Evolutionary conservation across 805 yeast species (phyloP).

Genomic region (Nakazawaea wyomingensis): DNA sequence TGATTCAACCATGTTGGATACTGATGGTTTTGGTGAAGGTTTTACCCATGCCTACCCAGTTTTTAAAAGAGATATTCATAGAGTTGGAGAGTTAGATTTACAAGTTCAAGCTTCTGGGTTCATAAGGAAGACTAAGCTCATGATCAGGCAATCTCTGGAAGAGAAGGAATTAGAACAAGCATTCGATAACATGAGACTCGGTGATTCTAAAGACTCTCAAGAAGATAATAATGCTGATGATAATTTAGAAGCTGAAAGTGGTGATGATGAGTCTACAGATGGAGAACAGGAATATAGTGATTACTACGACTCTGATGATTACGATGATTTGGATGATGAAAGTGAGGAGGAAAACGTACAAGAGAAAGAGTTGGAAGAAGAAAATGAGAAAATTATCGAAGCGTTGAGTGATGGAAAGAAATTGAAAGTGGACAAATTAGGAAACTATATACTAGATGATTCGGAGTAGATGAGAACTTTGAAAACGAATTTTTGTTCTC

Average conservation of each 20-base stretch:
- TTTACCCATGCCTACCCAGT: slow-evolving; percentile 72
- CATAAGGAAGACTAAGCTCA: slow-evolving; percentile 34
- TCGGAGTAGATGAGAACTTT: slow-evolving; percentile 22
- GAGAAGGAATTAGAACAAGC: slow-evolving; percentile 73
- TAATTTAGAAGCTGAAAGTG: slow-evolving; percentile 32
- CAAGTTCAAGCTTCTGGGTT: slow-evolving; percentile 91
- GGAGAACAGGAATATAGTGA: too few species aligned
- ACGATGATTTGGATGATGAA: slow-evolving; percentile 16
- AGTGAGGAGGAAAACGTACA: slow-evolving; percentile 30
- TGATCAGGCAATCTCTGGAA: slow-evolving; percentile 46
- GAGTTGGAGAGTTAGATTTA: slow-evolving; percentile 71
- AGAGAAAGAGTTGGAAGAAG: slow-evolving; percentile 28
- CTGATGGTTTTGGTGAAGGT: slow-evolving; percentile 79
- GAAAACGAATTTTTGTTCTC: slow-evolving; percentile 56
- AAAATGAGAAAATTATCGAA: slow-evolving; percentile 53
- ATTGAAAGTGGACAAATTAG: slow-evolving; percentile 77
- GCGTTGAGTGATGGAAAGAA: slow-evolving; percentile 62
- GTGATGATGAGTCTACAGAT: slow-evolving; percentile 27
- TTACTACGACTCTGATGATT: slow-evolving; percentile 33
- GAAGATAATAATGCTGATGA: slow-evolving; percentile 22
- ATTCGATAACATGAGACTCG: slow-evolving; percentile 56
- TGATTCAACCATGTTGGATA: slow-evolving; percentile 69
- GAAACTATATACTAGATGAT: slow-evolving; percentile 68
- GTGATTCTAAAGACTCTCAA: too few species aligned
- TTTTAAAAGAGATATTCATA: slow-evolving; percentile 67